Conservation (phyloP, 345 rosid species). For the Gossypium stocksii region DNA sequence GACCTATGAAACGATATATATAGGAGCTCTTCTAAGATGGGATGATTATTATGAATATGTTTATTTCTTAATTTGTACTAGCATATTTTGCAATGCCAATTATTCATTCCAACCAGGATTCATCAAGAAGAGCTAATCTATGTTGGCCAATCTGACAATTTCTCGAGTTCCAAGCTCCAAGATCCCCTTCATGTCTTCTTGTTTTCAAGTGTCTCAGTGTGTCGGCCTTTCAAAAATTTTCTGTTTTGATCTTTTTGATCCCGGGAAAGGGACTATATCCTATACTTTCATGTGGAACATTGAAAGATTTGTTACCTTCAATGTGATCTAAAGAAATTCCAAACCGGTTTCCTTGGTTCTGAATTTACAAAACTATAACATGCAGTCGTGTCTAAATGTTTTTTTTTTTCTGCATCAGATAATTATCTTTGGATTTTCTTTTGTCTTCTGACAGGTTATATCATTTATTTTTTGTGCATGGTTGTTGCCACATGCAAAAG, state of each 20-base stretch:
- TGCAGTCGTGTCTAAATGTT: not conserved
- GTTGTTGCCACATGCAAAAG: slow-evolving; percentile 43
- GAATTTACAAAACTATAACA: not conserved
- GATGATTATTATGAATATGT: not conserved
- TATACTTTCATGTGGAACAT: not conserved
- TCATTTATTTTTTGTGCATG: slow-evolving; percentile 42
- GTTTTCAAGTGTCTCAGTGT: not conserved
- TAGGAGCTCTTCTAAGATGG: not conserved
- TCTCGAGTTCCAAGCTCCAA: not conserved
- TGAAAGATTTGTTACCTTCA: not conserved
- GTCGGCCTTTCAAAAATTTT: not conserved
- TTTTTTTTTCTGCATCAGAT: slow-evolving; percentile 5
- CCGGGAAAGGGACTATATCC: not conserved
- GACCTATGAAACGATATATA: not conserved
- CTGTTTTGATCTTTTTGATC: not conserved
- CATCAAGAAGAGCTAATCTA: not conserved
- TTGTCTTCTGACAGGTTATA: slow-evolving; percentile 44
- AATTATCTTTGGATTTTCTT: slow-evolving; percentile 6
- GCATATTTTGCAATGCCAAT: not conserved
- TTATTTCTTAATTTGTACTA: too few relatives aligned
- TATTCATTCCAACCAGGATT: not conserved
- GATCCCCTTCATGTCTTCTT: not conserved
- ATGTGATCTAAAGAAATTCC: not conserved
- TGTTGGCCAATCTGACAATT: not conserved
- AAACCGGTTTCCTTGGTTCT: not conserved